A percentile compares a stretch with the other conserved stretches of the same genome.
phyloP scores from a whole-genome alignment of 352 stramenopile species.

The Globisporangium viniferum region DNA sequence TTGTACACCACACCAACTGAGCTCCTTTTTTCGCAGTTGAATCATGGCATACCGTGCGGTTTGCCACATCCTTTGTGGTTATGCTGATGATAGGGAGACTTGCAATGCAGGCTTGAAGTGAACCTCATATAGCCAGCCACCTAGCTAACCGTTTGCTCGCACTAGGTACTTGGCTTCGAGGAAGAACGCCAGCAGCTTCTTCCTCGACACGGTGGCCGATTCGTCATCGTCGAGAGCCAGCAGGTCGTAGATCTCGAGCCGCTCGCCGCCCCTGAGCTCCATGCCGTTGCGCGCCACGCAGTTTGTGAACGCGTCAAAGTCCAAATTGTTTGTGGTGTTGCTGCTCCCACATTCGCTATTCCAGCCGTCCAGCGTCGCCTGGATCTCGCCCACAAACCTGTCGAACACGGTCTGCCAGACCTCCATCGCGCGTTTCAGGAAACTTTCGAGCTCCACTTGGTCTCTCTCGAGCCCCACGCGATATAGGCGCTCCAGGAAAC shows the following conservation, averaged over 20 bases:
- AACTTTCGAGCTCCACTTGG: constrained; percentile 39
- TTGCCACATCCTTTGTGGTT: too few relatives aligned
- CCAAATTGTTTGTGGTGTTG: constrained; percentile 15
- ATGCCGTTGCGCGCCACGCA: constrained; percentile 32
- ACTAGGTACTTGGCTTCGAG: constrained; percentile 26
- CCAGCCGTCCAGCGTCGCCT: constrained; percentile 20
- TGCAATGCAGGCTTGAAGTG: too few relatives aligned
- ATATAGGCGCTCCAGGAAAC: constrained; percentile 41
- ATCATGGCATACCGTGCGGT: too few relatives aligned
- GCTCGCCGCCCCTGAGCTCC: constrained; percentile 52
- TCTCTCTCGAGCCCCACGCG: constrained; percentile 37
- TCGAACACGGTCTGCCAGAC: constrained; percentile 45
- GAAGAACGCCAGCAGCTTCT: constrained; percentile 24
- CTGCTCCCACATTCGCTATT: neutral
- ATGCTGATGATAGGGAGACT: too few relatives aligned
- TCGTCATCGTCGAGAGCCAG: constrained; percentile 38
- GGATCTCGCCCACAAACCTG: constrained; percentile 22
- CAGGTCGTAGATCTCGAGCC: constrained; percentile 56
- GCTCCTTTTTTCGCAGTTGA: too few relatives aligned
- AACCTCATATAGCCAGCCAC: too few relatives aligned
- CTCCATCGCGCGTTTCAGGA: constrained; percentile 37
- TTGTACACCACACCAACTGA: neutral
- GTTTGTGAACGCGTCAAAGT: constrained; percentile 38
- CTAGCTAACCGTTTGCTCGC: neutral
- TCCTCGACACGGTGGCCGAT: constrained; percentile 21